Conservation (phyloP, 2,329 filamentous ascomycete species). For the Colletotrichum eleusines region DNA sequence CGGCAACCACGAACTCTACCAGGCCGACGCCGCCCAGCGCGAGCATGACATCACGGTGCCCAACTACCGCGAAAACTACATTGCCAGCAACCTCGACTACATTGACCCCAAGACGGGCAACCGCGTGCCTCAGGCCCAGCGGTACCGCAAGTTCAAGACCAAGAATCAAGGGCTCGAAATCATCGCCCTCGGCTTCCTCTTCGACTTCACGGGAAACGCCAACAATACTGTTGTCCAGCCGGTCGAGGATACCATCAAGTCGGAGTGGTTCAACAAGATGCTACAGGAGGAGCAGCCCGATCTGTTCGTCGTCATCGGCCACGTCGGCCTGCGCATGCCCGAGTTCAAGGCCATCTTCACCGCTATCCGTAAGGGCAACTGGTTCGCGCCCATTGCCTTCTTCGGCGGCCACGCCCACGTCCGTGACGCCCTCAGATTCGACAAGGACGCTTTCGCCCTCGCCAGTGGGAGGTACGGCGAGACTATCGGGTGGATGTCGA, state of each 20-base stretch:
- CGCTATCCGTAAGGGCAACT: slow-evolving; percentile 80
- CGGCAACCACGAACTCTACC: slow-evolving; percentile 97
- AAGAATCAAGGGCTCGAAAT: slow-evolving; percentile 88
- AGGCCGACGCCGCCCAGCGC: slow-evolving; percentile 78
- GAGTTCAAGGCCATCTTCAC: slow-evolving; percentile 84
- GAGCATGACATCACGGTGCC: slow-evolving; percentile 87
- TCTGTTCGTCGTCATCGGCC: slow-evolving; percentile 87
- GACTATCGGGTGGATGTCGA: slow-evolving; percentile 93
- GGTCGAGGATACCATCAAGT: slow-evolving; percentile 83
- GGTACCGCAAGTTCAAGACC: slow-evolving; percentile 91
- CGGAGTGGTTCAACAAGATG: slow-evolving; percentile 89
- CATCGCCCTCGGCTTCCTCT: slow-evolving; percentile 92
- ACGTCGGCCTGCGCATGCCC: slow-evolving; percentile 83
- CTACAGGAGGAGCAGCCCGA: slow-evolving; percentile 89
- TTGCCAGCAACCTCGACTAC: slow-evolving; percentile 95
- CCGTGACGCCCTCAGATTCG: slow-evolving; percentile 84
- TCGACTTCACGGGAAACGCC: slow-evolving; percentile 90
- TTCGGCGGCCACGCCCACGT: slow-evolving; percentile 94
- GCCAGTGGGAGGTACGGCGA: slow-evolving; percentile 95
- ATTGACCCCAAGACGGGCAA: slow-evolving; percentile 78
- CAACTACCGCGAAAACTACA: slow-evolving; percentile 82
- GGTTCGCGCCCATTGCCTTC: slow-evolving; percentile 88
- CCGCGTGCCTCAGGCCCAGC: slow-evolving; percentile 79
- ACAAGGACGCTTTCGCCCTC: slow-evolving; percentile 81
- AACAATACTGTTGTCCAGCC: slow-evolving; percentile 90